Base-by-base conservation (phyloP, 2,329 filamentous ascomycete species). In the Trichoderma semiorbis region DNA sequence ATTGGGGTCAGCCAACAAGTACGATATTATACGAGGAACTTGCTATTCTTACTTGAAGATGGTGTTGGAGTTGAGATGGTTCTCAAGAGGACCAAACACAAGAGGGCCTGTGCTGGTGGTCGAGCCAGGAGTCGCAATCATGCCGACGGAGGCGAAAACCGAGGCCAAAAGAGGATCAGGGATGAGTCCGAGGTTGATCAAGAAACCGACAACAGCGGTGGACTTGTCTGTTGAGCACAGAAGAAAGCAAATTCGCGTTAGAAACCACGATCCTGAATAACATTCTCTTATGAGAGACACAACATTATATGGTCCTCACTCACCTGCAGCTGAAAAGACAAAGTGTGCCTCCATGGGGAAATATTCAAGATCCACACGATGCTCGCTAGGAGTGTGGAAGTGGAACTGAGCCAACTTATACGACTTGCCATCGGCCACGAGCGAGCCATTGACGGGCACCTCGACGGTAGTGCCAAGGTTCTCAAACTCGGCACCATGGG, bases 311-410 rank as follows among this genome's bases (percentile, higher is more conserved):
- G 36, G 5, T n/a, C 1, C 76, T 50, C 3, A 47, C 2, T 70
- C 57, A 1, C 70, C 74, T 1, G 63, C 69, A 14, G 74, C 75
- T 11, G 74, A 18, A 67, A 78, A 79, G 2, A 79, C 78, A 74
- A 79, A 75, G 71, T 79, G 77, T 73, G 76, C 74, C 76, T 81
- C 74, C 78, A 78, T 78, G 28, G 77, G 76, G 61, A 74, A 70
- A 62, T 75, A 78, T 0, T 73, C 74, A 8, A 83, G 78, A 76
- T 83, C 74, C 77, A 89, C 80, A 61, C 84, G 83, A 75, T 90
- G 88, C 81, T 90, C 88, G 57, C 86, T 86, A 0, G 88, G 87
- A 0, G 86, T 86, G 76, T 90, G 88, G 80, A 90, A 88, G 78
- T 90, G 88, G 80, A 89, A 89, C 74, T 90, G 88, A 61, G 79